Conservation (phyloP, 352 stramenopile genomes). For the Globisporangium apiculatum region DNA sequence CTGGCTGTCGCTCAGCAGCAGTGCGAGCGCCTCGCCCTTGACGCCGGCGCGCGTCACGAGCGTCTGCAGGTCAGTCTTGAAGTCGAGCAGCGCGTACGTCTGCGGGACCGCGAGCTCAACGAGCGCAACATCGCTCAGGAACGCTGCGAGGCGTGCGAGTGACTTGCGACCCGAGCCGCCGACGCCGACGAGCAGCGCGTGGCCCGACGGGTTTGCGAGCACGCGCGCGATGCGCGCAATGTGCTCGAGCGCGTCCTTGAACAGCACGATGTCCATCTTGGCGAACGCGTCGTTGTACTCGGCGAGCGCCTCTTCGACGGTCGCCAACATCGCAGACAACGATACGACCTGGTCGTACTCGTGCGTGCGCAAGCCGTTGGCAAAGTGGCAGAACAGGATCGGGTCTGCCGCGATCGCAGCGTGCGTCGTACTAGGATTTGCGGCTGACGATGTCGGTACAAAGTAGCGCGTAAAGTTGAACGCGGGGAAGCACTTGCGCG, state of each 20-base stretch:
- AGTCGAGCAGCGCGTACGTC: constrained; percentile 88
- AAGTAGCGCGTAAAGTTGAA: constrained; percentile 91
- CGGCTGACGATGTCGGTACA: constrained; percentile 24
- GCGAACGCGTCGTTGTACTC: constrained; percentile 92
- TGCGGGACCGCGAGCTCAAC: constrained; percentile 89
- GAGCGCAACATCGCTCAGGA: constrained; percentile 88
- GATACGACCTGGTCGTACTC: constrained; percentile 91
- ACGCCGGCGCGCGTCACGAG: constrained; percentile 88
- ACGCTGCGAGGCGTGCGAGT: constrained; percentile 84
- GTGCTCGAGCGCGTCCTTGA: constrained; percentile 95
- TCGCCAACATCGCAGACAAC: constrained; percentile 47
- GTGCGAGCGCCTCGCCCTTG: constrained; percentile 90
- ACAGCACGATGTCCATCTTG: constrained; percentile 94
- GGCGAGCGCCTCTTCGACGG: constrained; percentile 83
- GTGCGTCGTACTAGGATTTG: constrained; percentile 3
- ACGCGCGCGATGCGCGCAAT: constrained; percentile 93
- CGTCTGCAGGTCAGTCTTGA: constrained; percentile 92
- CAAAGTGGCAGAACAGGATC: constrained; percentile 93
- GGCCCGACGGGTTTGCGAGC: constrained; percentile 89
- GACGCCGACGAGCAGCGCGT: constrained; percentile 92
- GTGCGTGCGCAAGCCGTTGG: constrained; percentile 75
- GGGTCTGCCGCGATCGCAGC: constrained; percentile 47
- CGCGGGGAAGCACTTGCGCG: constrained; percentile 90
- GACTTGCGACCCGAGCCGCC: constrained; percentile 93
- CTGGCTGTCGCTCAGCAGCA: constrained; percentile 90